Evolutionary conservation across 2,329 filamentous ascomycete genomes (phyloP).

Genomic region (Ophiocordyceps camponoti-saundersi): DNA sequence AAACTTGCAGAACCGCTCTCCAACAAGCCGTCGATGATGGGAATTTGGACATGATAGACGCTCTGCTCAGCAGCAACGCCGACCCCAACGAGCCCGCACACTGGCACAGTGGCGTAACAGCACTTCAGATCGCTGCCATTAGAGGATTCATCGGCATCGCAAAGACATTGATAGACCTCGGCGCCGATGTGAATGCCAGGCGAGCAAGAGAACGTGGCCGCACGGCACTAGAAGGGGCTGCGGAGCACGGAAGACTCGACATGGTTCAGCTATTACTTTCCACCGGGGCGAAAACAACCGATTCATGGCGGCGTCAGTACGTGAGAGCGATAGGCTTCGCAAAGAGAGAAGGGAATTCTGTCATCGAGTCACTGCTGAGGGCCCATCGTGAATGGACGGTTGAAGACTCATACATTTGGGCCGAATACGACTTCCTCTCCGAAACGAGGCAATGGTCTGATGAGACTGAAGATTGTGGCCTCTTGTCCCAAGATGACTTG

Average conservation of each 20-base stretch:
- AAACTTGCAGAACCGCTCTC: not conserved
- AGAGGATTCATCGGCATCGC: not conserved
- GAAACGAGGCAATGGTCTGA: not conserved
- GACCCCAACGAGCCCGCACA: not conserved
- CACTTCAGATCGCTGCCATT: not conserved
- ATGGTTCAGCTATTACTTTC: not conserved
- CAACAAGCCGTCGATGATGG: not conserved
- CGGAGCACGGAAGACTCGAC: not conserved
- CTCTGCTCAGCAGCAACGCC: not conserved
- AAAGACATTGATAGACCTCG: not conserved
- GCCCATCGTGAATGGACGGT: not conserved
- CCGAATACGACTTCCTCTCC: not conserved
- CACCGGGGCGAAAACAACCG: not conserved
- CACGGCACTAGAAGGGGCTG: not conserved
- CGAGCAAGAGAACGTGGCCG: not conserved
- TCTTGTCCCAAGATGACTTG: not conserved
- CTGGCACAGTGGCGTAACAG: not conserved
- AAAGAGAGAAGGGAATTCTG: not conserved
- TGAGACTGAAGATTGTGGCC: too few species aligned
- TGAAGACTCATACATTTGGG: not conserved
- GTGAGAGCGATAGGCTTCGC: not conserved
- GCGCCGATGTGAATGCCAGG: not conserved
- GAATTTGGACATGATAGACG: not conserved
- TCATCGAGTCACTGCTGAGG: not conserved
- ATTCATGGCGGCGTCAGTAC: not conserved